Conservation (phyloP, 129 eudicot species). For the Gnaphalium uliginosum region DNA sequence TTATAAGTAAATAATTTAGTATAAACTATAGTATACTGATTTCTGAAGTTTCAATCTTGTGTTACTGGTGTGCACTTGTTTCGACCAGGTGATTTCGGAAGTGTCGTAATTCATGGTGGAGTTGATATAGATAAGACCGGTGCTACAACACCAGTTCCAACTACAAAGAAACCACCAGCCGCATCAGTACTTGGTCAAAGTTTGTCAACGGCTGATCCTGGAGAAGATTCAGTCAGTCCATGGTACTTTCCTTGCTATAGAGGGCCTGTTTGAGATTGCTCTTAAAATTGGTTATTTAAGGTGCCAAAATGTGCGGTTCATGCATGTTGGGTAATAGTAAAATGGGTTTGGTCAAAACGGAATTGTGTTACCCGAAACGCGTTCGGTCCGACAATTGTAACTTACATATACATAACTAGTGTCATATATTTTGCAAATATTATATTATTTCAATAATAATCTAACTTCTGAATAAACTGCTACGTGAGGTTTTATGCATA, state of each 20-base stretch:
- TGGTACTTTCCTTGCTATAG: slow-evolving; percentile 47
- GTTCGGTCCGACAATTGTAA: neutral
- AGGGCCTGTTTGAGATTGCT: slow-evolving; percentile 3
- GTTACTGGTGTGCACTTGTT: slow-evolving; percentile 9
- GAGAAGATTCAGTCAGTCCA: slow-evolving; percentile 50
- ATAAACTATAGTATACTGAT: neutral
- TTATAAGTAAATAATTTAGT: neutral
- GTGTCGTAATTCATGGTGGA: slow-evolving; percentile 69
- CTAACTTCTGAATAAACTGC: neutral
- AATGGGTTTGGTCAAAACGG: slow-evolving; percentile 1
- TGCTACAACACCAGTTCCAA: slow-evolving; percentile 30
- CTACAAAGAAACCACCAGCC: slow-evolving; percentile 35
- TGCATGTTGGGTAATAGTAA: neutral
- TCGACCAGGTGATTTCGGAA: slow-evolving; percentile 81
- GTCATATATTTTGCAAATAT: neutral
- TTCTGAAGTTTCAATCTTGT: slow-evolving; percentile 2
- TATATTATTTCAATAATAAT: neutral
- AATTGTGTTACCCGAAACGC: neutral
- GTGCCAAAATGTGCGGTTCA: neutral
- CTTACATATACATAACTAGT: neutral
- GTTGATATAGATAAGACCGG: slow-evolving; percentile 45
- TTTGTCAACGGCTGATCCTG: slow-evolving; percentile 39
- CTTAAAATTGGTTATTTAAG: neutral
- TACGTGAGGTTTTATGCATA: neutral
- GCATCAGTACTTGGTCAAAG: slow-evolving; percentile 38